phyloP scores from a whole-genome alignment of 2,329 filamentous ascomycete genomes.

The Trichophyton schoenleinii region DNA sequence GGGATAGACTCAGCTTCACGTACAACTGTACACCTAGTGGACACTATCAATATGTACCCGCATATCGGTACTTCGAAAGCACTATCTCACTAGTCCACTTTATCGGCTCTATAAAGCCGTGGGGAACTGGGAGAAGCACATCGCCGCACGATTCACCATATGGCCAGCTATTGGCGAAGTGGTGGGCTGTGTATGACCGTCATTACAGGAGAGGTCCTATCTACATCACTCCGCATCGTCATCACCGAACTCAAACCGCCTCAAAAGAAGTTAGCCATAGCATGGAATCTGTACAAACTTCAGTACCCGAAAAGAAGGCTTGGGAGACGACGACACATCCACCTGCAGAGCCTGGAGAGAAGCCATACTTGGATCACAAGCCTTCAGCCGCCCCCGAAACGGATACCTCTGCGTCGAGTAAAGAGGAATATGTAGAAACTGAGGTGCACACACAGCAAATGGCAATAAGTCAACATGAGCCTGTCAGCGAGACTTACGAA shows the following conservation, averaged over 20 bases:
- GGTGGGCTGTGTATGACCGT: slow-evolving; percentile 90
- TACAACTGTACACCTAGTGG: slow-evolving; percentile 97
- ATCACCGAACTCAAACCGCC: not conserved
- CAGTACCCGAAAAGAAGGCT: not conserved
- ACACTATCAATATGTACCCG: slow-evolving; percentile 94
- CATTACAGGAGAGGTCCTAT: slow-evolving; percentile 49
- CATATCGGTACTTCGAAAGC: slow-evolving; percentile 83
- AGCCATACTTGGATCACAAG: too few relatives aligned
- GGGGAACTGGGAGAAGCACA: slow-evolving; percentile 47
- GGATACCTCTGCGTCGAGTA: not conserved
- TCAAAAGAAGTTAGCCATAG: not conserved
- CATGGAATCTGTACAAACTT: not conserved
- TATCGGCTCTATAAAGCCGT: slow-evolving; percentile 84
- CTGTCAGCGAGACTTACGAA: not conserved
- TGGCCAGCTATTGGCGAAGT: slow-evolving; percentile 69
- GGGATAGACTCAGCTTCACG: slow-evolving; percentile 79
- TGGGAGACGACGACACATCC: not conserved
- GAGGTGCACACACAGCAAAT: not conserved
- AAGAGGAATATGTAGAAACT: not conserved
- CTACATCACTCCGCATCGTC: not conserved
- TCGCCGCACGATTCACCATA: slow-evolving; percentile 40
- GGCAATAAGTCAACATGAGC: not conserved
- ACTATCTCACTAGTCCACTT: slow-evolving; percentile 88
- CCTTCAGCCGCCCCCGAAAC: not conserved
- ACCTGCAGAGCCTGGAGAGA: too few relatives aligned